phyloP scores from a whole-genome alignment of 495 filamentous ascomycete species.

The Penicillium psychrofluorescens region DNA sequence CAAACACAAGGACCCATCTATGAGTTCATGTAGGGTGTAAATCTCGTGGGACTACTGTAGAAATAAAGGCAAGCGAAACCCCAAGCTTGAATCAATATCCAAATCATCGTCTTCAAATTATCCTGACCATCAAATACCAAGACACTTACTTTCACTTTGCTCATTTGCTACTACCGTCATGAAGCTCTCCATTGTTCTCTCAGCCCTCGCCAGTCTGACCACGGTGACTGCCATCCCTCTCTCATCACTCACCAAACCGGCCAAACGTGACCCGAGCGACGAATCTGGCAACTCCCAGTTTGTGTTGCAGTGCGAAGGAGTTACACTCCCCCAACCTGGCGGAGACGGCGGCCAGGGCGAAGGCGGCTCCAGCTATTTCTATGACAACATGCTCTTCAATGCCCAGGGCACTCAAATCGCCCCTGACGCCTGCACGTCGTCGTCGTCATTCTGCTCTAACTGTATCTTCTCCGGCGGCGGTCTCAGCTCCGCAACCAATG shows the following conservation, averaged over 20 bases:
- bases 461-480: slow-evolving; percentile 1
- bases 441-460: neutral
- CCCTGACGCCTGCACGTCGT: neutral
- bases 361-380: slow-evolving; percentile 1
- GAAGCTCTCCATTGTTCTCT: neutral
- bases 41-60: neutral
- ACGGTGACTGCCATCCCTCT: neutral
- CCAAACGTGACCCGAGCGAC: slow-evolving; percentile 1
- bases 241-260: neutral
- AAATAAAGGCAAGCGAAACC: neutral
- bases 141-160: neutral
- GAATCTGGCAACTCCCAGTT: slow-evolving; percentile 3
- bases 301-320: slow-evolving; percentile 1
- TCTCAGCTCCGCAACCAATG: slow-evolving; percentile 4
- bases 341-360: neutral
- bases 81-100: neutral
- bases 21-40: no score
- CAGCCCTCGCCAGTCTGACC: neutral
- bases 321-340: slow-evolving; percentile 1
- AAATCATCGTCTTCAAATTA: neutral
- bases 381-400: neutral
- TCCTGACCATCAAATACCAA: neutral
- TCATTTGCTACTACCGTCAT: neutral
- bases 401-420: neutral
- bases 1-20: no score